phyloP scores from a whole-genome alignment of 768 basidiomycete species.

The Tylopilus sp. region DNA sequence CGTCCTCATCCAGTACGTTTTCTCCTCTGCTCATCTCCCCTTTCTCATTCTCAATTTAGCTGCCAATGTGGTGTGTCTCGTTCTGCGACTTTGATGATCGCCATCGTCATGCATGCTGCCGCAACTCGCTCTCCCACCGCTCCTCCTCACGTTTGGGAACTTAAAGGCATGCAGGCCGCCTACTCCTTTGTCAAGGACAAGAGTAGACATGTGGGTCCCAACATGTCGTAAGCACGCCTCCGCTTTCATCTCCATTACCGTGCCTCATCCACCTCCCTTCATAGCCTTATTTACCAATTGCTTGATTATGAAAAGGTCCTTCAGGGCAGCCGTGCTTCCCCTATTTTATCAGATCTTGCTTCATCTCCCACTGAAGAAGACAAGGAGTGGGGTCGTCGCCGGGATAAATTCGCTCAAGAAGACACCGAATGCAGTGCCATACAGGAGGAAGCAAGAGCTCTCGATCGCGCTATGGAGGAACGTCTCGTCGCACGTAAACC shows the following conservation, averaged over 20 bases:
- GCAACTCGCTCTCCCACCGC: conserved; percentile 61
- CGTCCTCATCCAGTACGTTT: conserved; percentile 78
- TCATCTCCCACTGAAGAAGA: conserved; percentile 59
- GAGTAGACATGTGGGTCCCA: conserved; percentile 84
- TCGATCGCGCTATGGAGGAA: conserved; percentile 87
- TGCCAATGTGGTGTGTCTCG: conserved; percentile 94
- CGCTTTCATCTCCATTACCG: conserved; percentile 21
- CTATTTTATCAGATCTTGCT: conserved; percentile 51
- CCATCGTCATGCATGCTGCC: conserved; percentile 92
- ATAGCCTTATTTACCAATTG: conserved; percentile 88
- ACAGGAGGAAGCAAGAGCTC: conserved; percentile 74
- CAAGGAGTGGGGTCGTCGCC: conserved; percentile 77
- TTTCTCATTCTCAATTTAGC: conserved; percentile 39
- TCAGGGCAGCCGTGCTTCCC: conserved; percentile 47
- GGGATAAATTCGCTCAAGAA: conserved; percentile 47
- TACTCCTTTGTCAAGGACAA: conserved; percentile 89
- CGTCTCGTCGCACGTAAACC: conserved; percentile 72
- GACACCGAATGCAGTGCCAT: conserved; percentile 51
- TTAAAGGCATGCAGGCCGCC: conserved; percentile 87
- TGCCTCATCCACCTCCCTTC: conserved; percentile 22
- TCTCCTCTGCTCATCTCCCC: conserved; percentile 9
- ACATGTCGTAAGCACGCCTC: conserved; percentile 78
- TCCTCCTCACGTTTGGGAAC: conserved; percentile 70
- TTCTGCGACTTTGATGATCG: conserved; percentile 86
- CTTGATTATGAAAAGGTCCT: conserved; percentile 85